Evolutionary conservation across 331 rosid genomes (phyloP), one percentile per base, ranked within the genome.

Genomic region (Spiraea crenata): DNA sequence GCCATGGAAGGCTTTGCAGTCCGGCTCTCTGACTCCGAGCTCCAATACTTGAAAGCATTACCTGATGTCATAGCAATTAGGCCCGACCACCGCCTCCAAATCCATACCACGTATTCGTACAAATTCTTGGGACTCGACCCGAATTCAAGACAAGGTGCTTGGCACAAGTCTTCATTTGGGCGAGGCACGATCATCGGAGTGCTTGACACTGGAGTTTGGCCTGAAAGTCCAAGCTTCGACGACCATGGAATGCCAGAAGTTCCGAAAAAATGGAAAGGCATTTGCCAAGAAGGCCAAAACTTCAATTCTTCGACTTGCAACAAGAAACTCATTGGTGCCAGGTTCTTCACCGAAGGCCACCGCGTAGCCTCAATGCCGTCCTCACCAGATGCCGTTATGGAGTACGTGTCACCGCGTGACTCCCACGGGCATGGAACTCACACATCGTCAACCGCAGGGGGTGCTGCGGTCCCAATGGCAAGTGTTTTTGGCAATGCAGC

Each of bases 171-270:
- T 0, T 76, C 83, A 15, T 85, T 88, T 45, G 99, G 98, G 7
- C 80, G 79, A 2, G 96, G 99, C 65, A 77, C 88, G 25, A 89
- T 95, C 60, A 87, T 95, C 64, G 99, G 99, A 0, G 85, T 95
- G 40, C 96, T 95, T 60, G 99, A 91, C 37, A 95, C 98, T 0
- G 98, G 99, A 72, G 96, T 95, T 61, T 91, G 98, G 98, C 99
- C 96, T 0, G 99, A 91, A 78, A 88, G 92, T 84, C 98, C 98
- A 3, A 91, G 99, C 85, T 91, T 91, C 74, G 41, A 67, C 41
- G 99, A 95, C 65, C 77, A 52, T 12, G 88, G 79, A 8, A 91
- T 95, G 96, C 99, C 97, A 12, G 86, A 74, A 16, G 72, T 88
- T 82, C 99, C 99, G 0, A 77, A 72, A 64, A 89, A 83, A 75